Conservation (phyloP, 2,329 filamentous ascomycete species). For the Xylariaceae sp. region DNA sequence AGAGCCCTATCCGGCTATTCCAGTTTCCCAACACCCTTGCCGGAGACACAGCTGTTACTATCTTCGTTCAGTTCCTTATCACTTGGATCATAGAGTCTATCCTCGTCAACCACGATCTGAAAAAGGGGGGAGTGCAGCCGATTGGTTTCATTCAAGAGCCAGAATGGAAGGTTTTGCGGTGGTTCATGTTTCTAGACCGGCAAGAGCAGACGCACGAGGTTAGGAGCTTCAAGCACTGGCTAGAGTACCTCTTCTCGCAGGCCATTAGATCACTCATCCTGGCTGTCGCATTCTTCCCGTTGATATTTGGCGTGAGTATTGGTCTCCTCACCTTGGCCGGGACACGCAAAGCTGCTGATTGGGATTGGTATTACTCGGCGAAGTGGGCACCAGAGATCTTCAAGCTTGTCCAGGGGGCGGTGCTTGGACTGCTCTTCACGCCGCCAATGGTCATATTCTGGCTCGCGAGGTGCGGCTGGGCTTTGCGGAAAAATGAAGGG, state of each 20-base stretch:
- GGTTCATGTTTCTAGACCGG: constrained; percentile 53
- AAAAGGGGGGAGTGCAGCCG: constrained; percentile 52
- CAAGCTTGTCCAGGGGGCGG: constrained; percentile 56
- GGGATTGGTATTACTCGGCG: constrained; percentile 53
- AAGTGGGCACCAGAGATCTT: constrained; percentile 57
- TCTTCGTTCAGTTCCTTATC: constrained; percentile 56
- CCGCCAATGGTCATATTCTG: constrained; percentile 58
- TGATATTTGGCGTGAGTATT: constrained; percentile 53
- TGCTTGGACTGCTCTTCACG: constrained; percentile 54
- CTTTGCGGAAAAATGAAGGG: constrained; percentile 38
- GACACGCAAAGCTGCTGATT: constrained; percentile 40
- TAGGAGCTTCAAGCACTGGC: constrained; percentile 42
- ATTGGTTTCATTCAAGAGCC: constrained; percentile 54
- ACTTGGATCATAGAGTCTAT: constrained; percentile 59
- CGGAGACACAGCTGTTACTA: constrained; percentile 58
- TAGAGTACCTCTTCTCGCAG: constrained; percentile 46
- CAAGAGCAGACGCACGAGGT: constrained; percentile 36
- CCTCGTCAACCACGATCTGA: constrained; percentile 57
- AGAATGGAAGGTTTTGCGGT: constrained; percentile 43
- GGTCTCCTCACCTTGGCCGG: constrained; percentile 52
- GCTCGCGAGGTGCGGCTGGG: constrained; percentile 58
- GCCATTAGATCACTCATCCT: constrained; percentile 46
- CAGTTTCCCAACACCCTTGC: constrained; percentile 57
- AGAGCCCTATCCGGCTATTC: constrained; percentile 54
- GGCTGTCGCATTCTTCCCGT: constrained; percentile 47